Evolutionary conservation across 495 filamentous ascomycete species (phyloP).

Genomic region (Sphaerosporella brunnea): DNA sequence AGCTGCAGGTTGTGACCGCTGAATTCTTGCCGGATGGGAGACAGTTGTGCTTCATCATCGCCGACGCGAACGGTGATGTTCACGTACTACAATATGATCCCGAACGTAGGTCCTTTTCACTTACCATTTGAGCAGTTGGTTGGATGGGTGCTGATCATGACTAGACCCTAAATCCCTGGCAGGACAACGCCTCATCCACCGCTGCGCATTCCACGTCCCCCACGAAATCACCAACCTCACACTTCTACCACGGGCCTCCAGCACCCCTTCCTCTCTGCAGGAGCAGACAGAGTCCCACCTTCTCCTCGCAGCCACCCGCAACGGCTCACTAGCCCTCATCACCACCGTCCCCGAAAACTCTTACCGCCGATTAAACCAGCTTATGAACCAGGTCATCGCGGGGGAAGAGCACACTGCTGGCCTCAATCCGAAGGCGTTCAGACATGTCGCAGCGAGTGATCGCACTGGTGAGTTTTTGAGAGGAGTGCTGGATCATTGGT

Average conservation of each 20-base stretch:
- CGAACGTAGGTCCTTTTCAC: slow-evolving; percentile 47
- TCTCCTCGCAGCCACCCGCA: slow-evolving; percentile 50
- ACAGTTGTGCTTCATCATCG: slow-evolving; percentile 63
- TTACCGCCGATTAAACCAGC: slow-evolving; percentile 67
- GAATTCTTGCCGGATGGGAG: slow-evolving; percentile 80
- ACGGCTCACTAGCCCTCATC: slow-evolving; percentile 59
- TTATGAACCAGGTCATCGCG: slow-evolving; percentile 61
- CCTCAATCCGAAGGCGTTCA: slow-evolving; percentile 64
- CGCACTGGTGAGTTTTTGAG: slow-evolving; percentile 31
- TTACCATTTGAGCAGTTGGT: no score
- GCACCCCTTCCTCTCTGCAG: slow-evolving; percentile 17
- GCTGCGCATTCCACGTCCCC: slow-evolving; percentile 71
- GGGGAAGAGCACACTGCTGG: slow-evolving; percentile 58
- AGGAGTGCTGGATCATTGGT: slow-evolving; percentile 43
- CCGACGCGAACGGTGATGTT: slow-evolving; percentile 69
- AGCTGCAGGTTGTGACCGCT: slow-evolving; percentile 59
- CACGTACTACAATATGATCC: slow-evolving; percentile 88
- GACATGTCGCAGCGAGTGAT: slow-evolving; percentile 28
- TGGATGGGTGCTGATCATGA: no score
- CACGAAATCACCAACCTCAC: slow-evolving; percentile 55
- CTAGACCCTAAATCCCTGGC: slow-evolving; percentile 83
- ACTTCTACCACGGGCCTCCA: slow-evolving; percentile 47
- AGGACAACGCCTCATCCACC: slow-evolving; percentile 69
- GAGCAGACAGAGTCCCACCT: slow-evolving; percentile 39
- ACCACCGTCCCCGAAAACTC: slow-evolving; percentile 58